Percentiles rank a stretch among this genome's conserved stretches.
Conservation (phyloP, 73 alveolate species). For the Stentor roeselii region DNA sequence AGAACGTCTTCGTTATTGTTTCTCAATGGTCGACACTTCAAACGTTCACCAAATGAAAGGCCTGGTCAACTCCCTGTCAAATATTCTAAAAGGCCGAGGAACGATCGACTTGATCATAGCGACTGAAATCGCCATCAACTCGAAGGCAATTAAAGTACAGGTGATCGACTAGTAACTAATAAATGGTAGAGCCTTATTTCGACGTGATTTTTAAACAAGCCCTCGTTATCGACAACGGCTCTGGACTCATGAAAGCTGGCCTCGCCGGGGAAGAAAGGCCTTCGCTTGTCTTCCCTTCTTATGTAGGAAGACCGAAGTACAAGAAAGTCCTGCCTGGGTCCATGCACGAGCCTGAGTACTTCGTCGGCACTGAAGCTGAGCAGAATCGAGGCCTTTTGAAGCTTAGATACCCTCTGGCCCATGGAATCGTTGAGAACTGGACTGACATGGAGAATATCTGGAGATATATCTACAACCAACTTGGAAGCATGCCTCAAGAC, state of each 20-base stretch:
- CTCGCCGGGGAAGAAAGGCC: constrained; percentile 61
- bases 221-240: constrained; percentile 73
- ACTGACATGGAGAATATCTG: constrained; percentile 47
- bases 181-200: constrained; percentile 26
- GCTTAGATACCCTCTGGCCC: constrained; percentile 51
- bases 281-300: constrained; percentile 38
- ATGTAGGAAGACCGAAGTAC: constrained; percentile 68
- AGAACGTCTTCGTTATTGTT: not conserved
- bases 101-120: not conserved
- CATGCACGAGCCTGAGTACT: constrained; percentile 47
- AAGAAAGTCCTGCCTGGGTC: constrained; percentile 52
- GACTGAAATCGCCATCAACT: not conserved
- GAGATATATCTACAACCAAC: constrained; percentile 48
- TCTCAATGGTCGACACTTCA: not conserved
- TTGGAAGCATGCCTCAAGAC: constrained; percentile 54
- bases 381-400: constrained; percentile 51
- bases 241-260: constrained; percentile 63
- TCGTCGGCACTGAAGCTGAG: constrained; percentile 42
- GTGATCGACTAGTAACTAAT: no score
- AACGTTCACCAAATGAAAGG: not conserved
- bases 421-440: constrained; percentile 52
- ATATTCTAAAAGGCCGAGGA: constrained; percentile 13
- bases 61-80: not conserved
- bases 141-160: not conserved
- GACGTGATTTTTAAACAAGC: no score